phyloP scores from a whole-genome alignment of 495 filamentous ascomycete species.

The Xylaria acuta region DNA sequence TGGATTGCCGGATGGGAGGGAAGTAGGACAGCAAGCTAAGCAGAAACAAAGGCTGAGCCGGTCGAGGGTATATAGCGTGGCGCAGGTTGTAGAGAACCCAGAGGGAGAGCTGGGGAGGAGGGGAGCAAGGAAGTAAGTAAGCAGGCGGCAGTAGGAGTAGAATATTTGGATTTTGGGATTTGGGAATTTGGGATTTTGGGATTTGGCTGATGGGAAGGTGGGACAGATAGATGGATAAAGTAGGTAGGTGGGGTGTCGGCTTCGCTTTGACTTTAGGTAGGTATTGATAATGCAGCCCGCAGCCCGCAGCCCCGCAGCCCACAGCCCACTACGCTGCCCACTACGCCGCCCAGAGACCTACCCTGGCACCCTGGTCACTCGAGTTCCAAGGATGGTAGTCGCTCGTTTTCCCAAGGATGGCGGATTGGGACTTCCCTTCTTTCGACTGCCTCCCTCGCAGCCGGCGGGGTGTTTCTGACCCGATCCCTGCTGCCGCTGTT shows the following conservation, averaged over 20 bases:
- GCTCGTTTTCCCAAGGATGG: not conserved
- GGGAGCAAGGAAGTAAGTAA: not conserved
- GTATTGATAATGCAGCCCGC: not conserved
- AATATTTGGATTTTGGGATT: slow-evolving; percentile 22
- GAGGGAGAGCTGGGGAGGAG: not conserved
- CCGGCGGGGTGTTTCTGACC: not conserved
- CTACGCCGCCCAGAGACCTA: not conserved
- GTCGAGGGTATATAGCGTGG: not conserved
- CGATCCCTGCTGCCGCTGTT: not conserved
- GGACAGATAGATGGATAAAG: slow-evolving; percentile 16
- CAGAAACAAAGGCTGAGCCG: not conserved
- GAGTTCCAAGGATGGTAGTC: not conserved
- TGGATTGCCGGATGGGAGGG: too few relatives aligned
- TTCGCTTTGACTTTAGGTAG: not conserved
- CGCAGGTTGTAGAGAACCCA: not conserved
- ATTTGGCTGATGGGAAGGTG: slow-evolving; percentile 28
- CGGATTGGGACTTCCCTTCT: slow-evolving; percentile 8
- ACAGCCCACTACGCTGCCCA: not conserved
- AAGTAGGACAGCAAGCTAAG: not conserved
- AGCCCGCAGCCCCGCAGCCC: not conserved
- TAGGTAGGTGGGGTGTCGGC: slow-evolving; percentile 12
- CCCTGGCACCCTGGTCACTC: slow-evolving; percentile 1
- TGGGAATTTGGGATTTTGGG: slow-evolving; percentile 23
- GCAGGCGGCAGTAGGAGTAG: not conserved
- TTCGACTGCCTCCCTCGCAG: not conserved